Conservation (phyloP, 2,329 filamentous ascomycete species). For the Tolypocladium sp. region DNA sequence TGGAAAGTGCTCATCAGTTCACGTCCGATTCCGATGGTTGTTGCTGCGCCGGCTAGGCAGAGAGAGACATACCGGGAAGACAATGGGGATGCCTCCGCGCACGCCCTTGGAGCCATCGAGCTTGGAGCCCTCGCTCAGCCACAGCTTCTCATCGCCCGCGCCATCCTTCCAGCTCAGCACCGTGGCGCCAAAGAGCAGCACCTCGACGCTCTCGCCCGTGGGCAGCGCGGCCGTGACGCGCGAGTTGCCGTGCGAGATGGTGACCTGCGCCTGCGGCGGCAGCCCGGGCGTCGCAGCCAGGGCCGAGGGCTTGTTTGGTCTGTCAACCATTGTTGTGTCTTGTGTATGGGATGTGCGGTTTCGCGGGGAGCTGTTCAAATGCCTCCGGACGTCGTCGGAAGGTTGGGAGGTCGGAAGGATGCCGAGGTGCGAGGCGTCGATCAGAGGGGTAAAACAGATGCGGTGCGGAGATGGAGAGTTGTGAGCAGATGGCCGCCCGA, state of each 20-base stretch:
- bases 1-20: slow-evolving; percentile 19
- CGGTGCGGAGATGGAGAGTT: not conserved
- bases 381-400: not conserved
- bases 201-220: slow-evolving; percentile 75
- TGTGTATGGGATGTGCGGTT: not conserved
- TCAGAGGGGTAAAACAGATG: not conserved
- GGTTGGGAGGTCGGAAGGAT: not conserved
- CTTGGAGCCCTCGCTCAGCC: slow-evolving; percentile 69
- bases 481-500: not conserved
- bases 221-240: slow-evolving; percentile 73
- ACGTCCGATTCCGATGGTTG: not conserved
- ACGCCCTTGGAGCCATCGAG: slow-evolving; percentile 86
- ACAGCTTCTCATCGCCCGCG: slow-evolving; percentile 72
- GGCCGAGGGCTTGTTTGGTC: slow-evolving; percentile 73
- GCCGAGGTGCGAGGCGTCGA: not conserved
- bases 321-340: slow-evolving; percentile 57
- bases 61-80: slow-evolving; percentile 67
- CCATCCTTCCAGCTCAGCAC: slow-evolving; percentile 88
- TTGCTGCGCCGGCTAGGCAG: not conserved
- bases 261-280: slow-evolving; percentile 67
- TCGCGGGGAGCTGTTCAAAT: not conserved
- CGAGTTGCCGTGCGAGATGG: slow-evolving; percentile 60
- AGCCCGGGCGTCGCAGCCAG: slow-evolving; percentile 65
- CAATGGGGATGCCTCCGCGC: slow-evolving; percentile 81
- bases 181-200: slow-evolving; percentile 87